phyloP scores from a whole-genome alignment of 2,329 filamentous ascomycete genomes.

The Paecilomyces sp. region DNA sequence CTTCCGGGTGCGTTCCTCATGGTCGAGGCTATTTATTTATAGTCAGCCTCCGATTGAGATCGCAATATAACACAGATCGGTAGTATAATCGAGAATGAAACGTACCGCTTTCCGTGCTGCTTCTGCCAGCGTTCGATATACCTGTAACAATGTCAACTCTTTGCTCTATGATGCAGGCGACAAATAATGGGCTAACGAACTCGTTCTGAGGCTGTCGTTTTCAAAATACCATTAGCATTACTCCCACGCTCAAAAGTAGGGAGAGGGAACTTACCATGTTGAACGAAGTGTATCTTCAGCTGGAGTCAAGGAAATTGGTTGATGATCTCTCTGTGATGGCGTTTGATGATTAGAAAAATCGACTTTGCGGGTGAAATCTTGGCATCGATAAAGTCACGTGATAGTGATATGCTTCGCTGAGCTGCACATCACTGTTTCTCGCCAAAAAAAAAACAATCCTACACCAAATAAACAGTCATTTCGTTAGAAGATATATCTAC shows the following conservation, averaged over 20 bases:
- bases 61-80: background rate
- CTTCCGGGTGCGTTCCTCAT: constrained; percentile 87
- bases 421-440: too few species aligned
- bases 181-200: constrained; percentile 22
- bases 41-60: constrained; percentile 1
- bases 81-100: background rate
- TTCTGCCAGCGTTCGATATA: constrained; percentile 74
- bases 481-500: too few species aligned
- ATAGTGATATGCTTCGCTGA: background rate
- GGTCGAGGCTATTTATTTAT: constrained; percentile 53
- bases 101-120: constrained; percentile 47
- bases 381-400: constrained; percentile 3
- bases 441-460: background rate
- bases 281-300: constrained; percentile 1
- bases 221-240: background rate
- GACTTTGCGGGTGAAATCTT: constrained; percentile 2
- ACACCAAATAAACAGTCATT: background rate
- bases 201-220: constrained; percentile 35
- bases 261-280: constrained; percentile 8
- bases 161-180: constrained; percentile 5
- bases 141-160: constrained; percentile 16
- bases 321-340: background rate
- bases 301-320: background rate
- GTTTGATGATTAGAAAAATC: constrained; percentile 2
- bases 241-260: background rate